These are phyloP conservation scores for Trametes sanguinea DNA, from an alignment of 768 basidiomycete genomes.

Conservation along the genomic window DNA sequence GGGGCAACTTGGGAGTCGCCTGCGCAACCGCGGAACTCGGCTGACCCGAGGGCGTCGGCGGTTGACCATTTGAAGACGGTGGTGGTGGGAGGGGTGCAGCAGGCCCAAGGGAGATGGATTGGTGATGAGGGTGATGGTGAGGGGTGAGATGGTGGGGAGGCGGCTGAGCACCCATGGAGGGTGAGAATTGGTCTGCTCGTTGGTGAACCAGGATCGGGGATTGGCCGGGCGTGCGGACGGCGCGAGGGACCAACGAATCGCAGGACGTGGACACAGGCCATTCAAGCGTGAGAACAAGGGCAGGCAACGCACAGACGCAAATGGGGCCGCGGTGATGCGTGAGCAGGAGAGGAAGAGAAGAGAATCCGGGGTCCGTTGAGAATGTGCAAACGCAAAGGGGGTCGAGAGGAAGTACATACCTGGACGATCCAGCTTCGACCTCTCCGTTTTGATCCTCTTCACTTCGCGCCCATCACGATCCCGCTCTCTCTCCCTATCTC, in stretches of 20 bases:
- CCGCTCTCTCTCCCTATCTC: constrained; percentile 40
- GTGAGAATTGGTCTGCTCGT: constrained; percentile 27
- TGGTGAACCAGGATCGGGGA: background rate
- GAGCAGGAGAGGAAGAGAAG: constrained; percentile 33
- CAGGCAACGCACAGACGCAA: constrained; percentile 6
- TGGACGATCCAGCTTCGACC: constrained; percentile 46
- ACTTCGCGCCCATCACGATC: constrained; percentile 51
- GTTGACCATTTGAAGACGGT: constrained; percentile 17
- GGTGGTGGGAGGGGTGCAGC: constrained; percentile 17
- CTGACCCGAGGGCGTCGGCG: constrained; percentile 11
- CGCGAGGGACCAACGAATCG: background rate
- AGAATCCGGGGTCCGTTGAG: constrained; percentile 6
- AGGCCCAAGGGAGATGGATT: constrained; percentile 29
- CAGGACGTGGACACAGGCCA: constrained; percentile 12
- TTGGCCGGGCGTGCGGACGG: background rate
- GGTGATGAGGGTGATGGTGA: constrained; percentile 23
- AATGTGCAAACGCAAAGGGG: constrained; percentile 12
- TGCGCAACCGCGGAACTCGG: constrained; percentile 11
- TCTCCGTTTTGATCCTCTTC: constrained; percentile 61
- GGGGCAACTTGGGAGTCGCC: constrained; percentile 41
- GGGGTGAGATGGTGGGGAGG: constrained; percentile 20
- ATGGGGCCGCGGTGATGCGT: constrained; percentile 31
- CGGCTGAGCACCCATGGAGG: constrained; percentile 24
- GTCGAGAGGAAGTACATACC: constrained; percentile 38
- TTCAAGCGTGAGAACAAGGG: constrained; percentile 10